Percentiles rank a stretch among this genome's conserved stretches.
These are phyloP conservation scores for Paramecium tetraurelia DNA, from an alignment of 73 alveolate species.

Conservation along the genomic window DNA sequence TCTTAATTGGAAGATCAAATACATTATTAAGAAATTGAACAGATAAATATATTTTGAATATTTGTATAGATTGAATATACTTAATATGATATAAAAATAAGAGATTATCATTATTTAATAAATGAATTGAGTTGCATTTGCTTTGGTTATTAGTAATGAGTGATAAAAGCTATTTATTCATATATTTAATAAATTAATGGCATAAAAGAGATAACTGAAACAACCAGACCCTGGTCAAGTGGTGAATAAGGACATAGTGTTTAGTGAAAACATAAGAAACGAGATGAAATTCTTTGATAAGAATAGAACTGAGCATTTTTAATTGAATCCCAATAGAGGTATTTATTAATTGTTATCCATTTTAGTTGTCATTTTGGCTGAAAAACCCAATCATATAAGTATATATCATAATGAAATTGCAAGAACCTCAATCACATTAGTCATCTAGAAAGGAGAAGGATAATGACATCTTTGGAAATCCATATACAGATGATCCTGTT, in stretches of 20 bases:
- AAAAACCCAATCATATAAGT: slow-evolving; percentile 52
- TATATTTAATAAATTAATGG: neutral
- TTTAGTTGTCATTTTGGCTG: slow-evolving; percentile 51
- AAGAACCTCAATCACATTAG: slow-evolving; percentile 27
- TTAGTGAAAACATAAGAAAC: slow-evolving; percentile 41
- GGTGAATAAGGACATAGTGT: slow-evolving; percentile 39
- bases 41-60: no score
- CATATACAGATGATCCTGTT: slow-evolving; percentile 62
- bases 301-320: slow-evolving; percentile 54
- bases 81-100: no score
- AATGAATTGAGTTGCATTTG: neutral
- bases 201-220: slow-evolving; percentile 19
- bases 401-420: neutral
- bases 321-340: slow-evolving; percentile 59
- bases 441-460: slow-evolving; percentile 12
- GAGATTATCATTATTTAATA: neutral
- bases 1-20: no score
- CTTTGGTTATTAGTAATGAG: neutral
- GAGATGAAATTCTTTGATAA: slow-evolving; percentile 61
- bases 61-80: no score
- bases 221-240: neutral
- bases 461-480: slow-evolving; percentile 59
- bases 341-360: neutral
- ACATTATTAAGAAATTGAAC: no score
- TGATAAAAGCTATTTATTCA: neutral